Conservation (phyloP, 2,329 filamentous ascomycete genomes). For the Aspergillus pseudonomiae region DNA sequence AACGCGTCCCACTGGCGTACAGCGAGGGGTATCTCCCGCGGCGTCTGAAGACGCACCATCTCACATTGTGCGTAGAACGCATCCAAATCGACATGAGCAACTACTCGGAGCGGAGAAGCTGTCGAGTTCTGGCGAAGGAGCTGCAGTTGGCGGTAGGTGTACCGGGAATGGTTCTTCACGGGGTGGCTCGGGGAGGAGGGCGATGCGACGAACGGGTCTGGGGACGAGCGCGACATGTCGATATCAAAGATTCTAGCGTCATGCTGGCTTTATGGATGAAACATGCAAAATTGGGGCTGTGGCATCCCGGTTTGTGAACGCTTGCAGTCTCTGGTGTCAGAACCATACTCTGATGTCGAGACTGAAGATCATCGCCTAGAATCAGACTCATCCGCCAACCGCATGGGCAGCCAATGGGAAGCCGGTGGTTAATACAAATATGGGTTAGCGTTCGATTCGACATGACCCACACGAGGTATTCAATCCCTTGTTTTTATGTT, state of each 20-base stretch:
- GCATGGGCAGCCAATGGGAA: background rate
- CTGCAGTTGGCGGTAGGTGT: conserved; percentile 81
- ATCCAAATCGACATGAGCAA: conserved; percentile 93
- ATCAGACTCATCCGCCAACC: background rate
- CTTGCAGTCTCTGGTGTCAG: background rate
- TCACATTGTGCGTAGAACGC: conserved; percentile 98
- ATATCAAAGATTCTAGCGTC: conserved; percentile 10
- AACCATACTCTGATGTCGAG: background rate
- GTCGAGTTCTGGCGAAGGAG: conserved; percentile 73
- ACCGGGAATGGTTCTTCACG: conserved; percentile 61
- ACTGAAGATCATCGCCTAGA: background rate
- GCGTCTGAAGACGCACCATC: conserved; percentile 77
- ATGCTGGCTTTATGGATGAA: conserved; percentile 16
- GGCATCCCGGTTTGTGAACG: background rate
- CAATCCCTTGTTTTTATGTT: background rate
- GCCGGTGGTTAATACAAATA: background rate
- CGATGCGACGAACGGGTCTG: conserved; percentile 27
- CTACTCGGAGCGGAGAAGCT: conserved; percentile 77
- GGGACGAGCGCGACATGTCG: conserved; percentile 71
- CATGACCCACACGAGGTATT: background rate
- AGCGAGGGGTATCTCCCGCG: conserved; percentile 78
- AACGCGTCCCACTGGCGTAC: conserved; percentile 96
- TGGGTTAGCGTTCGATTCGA: background rate
- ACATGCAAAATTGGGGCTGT: background rate
- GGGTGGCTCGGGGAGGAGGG: conserved; percentile 50